Percentiles rank a stretch among this genome's conserved stretches.
phyloP scores from a whole-genome alignment of 176 grass and related monocot genomes.

The Calamus simplicifolius region DNA sequence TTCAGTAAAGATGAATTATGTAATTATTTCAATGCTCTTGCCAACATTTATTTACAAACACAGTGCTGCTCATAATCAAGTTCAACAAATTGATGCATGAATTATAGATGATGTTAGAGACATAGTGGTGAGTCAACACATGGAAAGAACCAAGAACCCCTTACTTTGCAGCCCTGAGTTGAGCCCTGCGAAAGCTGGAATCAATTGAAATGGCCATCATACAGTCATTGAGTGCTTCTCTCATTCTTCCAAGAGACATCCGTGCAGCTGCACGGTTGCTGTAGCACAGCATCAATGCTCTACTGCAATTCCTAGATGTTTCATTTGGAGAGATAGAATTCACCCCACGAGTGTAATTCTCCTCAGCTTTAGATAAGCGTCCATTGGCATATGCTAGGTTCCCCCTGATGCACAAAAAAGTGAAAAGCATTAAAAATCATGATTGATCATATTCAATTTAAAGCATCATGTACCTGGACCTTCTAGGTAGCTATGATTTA shows the following conservation, averaged over 20 bases:
- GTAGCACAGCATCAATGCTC: constrained; percentile 72
- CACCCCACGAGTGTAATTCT: constrained; percentile 72
- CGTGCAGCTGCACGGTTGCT: constrained; percentile 87
- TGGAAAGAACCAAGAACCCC: background rate
- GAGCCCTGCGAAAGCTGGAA: constrained; percentile 62
- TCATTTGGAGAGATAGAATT: constrained; percentile 48
- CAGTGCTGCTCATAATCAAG: too few species aligned
- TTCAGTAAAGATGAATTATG: too few species aligned
- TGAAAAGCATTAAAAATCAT: too few species aligned
- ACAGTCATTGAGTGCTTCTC: constrained; percentile 73
- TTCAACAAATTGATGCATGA: too few species aligned
- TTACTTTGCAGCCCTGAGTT: constrained; percentile 87
- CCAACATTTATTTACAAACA: too few species aligned
- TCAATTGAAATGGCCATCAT: constrained; percentile 56
- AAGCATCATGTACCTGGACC: background rate
- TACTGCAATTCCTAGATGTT: constrained; percentile 34
- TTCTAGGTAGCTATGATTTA: too few species aligned
- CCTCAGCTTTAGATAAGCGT: constrained; percentile 57
- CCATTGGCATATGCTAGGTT: constrained; percentile 77
- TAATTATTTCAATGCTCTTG: too few species aligned
- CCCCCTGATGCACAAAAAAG: constrained; percentile 43
- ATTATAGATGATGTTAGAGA: too few species aligned
- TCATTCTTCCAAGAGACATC: constrained; percentile 91
- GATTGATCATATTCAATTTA: constrained; percentile 5
- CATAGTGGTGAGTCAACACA: too few species aligned